Evolutionary conservation across 192 early-diverging fungal species (phyloP).

Genomic region (Dissophora ornata): DNA sequence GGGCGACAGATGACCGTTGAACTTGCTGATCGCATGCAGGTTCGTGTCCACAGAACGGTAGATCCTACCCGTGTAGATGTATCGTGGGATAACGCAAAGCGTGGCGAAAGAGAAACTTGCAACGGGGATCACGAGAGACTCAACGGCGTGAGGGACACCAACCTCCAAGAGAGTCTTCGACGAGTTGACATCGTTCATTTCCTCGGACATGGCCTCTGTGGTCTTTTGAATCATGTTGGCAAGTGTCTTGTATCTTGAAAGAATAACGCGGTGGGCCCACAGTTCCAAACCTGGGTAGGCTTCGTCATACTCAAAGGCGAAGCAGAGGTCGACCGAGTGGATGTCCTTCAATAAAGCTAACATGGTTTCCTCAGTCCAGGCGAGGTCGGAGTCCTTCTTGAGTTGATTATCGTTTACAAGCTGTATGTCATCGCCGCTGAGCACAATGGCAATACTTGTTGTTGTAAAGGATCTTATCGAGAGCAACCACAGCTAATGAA

Average conservation of each 20-base stretch:
- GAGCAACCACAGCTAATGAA: not conserved
- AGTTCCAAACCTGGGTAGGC: not conserved
- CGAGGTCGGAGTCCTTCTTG: too few species aligned
- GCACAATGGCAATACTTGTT: too few species aligned
- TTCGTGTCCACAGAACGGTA: not conserved
- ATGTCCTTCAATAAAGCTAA: not conserved
- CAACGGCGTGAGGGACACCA: too few species aligned
- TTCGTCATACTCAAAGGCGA: slow-evolving; percentile 8
- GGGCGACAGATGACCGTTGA: too few species aligned
- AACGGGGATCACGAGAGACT: not conserved
- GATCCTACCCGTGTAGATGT: slow-evolving; percentile 13
- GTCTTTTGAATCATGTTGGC: not conserved
- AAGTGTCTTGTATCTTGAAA: not conserved
- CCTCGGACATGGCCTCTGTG: too few species aligned
- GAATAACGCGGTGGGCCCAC: slow-evolving; percentile 8
- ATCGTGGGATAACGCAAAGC: slow-evolving; percentile 4
- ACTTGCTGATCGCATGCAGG: not conserved
- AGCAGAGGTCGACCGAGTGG: slow-evolving; percentile 16
- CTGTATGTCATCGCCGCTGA: too few species aligned
- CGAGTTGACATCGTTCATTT: too few species aligned
- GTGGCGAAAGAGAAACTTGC: slow-evolving; percentile 1
- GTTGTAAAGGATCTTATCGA: not conserved
- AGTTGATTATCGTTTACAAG: too few species aligned
- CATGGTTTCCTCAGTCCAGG: not conserved
- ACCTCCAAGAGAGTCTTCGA: too few species aligned